phyloP scores from a whole-genome alignment of 768 basidiomycete species.

The Podaxis pistillaris region DNA sequence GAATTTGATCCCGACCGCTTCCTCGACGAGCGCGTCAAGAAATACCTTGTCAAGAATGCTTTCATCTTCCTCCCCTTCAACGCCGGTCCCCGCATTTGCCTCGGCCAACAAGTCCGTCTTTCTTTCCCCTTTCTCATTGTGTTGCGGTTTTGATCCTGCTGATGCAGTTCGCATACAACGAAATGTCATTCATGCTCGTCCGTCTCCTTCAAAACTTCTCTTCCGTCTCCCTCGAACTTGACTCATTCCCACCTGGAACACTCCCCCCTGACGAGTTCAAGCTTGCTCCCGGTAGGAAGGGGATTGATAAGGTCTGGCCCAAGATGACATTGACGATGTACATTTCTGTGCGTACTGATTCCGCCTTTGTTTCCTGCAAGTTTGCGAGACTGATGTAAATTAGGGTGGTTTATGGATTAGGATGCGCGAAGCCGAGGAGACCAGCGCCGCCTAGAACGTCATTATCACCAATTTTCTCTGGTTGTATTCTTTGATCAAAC shows the following conservation, averaged over 20 bases:
- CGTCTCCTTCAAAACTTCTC: constrained; percentile 61
- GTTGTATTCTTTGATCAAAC: too few species aligned
- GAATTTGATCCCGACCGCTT: constrained; percentile 74
- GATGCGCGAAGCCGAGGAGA: constrained; percentile 33
- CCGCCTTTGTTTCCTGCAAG: neutral
- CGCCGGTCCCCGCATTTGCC: constrained; percentile 56
- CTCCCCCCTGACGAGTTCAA: constrained; percentile 49
- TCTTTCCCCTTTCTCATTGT: neutral
- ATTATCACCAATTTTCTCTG: too few species aligned
- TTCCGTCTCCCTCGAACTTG: constrained; percentile 43
- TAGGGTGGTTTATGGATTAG: constrained; percentile 58
- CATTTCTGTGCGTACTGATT: constrained; percentile 30
- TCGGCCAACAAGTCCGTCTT: constrained; percentile 51
- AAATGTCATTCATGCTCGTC: constrained; percentile 64
- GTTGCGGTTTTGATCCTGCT: neutral
- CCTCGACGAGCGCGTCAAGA: constrained; percentile 60
- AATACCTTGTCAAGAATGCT: constrained; percentile 59
- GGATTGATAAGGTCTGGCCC: constrained; percentile 47
- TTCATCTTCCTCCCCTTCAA: constrained; percentile 75
- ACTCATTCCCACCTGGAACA: constrained; percentile 43
- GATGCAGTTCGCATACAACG: constrained; percentile 53
- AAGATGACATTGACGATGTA: constrained; percentile 59
- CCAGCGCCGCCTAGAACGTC: too few species aligned
- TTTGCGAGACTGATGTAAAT: neutral
- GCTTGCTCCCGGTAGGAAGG: constrained; percentile 42